Base-by-base conservation (phyloP, 495 filamentous ascomycete genomes). In the Hypoxylon lenormandii region DNA sequence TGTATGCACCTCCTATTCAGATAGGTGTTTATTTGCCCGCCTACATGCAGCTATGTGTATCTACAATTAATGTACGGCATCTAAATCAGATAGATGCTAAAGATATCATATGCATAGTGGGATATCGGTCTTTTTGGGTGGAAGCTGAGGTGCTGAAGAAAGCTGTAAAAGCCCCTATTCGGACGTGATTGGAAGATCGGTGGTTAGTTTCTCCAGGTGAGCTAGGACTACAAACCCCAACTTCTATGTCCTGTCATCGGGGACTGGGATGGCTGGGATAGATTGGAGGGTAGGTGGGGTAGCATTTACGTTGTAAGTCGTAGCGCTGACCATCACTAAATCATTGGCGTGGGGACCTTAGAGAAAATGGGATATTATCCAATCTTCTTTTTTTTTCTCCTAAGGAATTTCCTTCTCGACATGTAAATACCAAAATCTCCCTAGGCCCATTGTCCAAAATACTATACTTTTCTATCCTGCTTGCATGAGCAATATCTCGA, bases 241-340 rank as follows among this genome's bases (percentile, higher is more conserved):
- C 59, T n/a, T n/a, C n/a, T n/a, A n/a, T n/a, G n/a, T n/a, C n/a
- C n/a, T n/a, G n/a, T 67, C 26, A 59, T 45, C 42, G 53, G 28
- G 30, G 43, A 26, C 23, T 5, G 23, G 2, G 23, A 26, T 26
- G n/a, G 10, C 6, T 10, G 43, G 37, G 6, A 16, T 21, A 16
- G 38, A 36, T 19, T 19, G 15, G 42, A 1, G 40, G 53, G 58
- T 12, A 61, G 47, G 60, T 60, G 67, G 60, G 60, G 60, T 59
- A 23, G 19, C 8, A 26, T 26, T 5, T 16, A 16, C 43, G 12
- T 47, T 18, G 22, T 33, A 55, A 13, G 49, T 54, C 40, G 52
- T 53, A 57, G 61, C 51, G 61, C 43, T 60, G 57, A 66, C 8
- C 52, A 71, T 63, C 68, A 58, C 68, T 66, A 66, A 66, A 58